Conservation (phyloP, 2,329 filamentous ascomycete species). For the Aspergillus ustus region DNA sequence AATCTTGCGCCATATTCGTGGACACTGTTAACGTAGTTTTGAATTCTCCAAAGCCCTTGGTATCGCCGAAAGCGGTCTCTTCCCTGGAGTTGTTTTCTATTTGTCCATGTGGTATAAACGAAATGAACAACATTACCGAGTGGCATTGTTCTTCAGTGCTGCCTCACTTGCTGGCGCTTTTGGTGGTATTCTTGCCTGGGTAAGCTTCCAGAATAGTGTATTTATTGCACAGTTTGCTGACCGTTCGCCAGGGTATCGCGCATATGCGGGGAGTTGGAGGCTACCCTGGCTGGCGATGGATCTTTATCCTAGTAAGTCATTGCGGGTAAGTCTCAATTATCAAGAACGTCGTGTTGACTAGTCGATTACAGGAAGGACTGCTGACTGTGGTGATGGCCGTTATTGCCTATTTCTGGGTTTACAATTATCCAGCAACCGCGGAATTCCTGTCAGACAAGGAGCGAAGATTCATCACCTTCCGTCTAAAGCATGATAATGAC, state of each 20-base stretch:
- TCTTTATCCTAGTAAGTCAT: conserved; percentile 61
- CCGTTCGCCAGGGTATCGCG: conserved; percentile 48
- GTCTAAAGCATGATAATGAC: conserved; percentile 71
- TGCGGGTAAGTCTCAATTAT: background rate
- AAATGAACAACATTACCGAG: conserved; percentile 62
- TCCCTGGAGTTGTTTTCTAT: conserved; percentile 61
- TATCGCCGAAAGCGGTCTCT: conserved; percentile 57
- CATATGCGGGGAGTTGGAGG: conserved; percentile 53
- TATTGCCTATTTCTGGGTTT: conserved; percentile 45
- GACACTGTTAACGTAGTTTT: background rate
- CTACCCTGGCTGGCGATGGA: conserved; percentile 64
- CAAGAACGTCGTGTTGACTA: background rate
- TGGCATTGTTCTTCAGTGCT: conserved; percentile 64
- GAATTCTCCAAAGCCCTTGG: conserved; percentile 48
- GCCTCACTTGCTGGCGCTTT: conserved; percentile 65
- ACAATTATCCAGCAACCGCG: conserved; percentile 49
- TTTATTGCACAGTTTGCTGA: conserved; percentile 19
- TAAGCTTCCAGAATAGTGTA: conserved; percentile 18
- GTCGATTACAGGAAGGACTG: conserved; percentile 62
- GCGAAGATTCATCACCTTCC: conserved; percentile 62
- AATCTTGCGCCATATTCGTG: background rate
- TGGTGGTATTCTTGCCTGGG: conserved; percentile 62
- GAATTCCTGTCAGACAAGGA: conserved; percentile 54
- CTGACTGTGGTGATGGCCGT: conserved; percentile 64
- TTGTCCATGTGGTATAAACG: conserved; percentile 68